Conservation (phyloP, 805 yeast species). For the Ogataea pilisensis region DNA sequence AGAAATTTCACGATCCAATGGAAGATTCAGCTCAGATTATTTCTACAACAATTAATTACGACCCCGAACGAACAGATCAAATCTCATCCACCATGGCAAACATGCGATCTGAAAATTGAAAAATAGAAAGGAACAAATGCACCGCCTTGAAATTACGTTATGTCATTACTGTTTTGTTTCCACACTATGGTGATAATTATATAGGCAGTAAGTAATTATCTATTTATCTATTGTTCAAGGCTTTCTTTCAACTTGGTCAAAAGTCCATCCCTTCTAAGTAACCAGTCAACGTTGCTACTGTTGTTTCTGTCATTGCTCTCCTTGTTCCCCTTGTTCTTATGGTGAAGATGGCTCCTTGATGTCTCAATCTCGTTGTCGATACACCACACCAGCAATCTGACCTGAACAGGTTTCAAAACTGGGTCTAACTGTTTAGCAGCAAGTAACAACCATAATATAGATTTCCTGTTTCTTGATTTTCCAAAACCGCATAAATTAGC, state of each 20-base stretch:
- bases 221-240: constrained; percentile 3
- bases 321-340: too few relatives aligned
- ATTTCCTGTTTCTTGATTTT: constrained; percentile 62
- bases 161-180: too few relatives aligned
- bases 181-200: too few relatives aligned
- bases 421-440: constrained; percentile 70
- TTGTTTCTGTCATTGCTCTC: too few relatives aligned
- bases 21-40: too few relatives aligned
- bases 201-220: too few relatives aligned
- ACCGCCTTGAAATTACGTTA: not conserved
- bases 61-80: too few relatives aligned
- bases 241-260: constrained; percentile 18
- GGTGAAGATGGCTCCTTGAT: too few relatives aligned
- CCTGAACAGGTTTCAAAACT: constrained; percentile 23
- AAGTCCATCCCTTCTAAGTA: constrained; percentile 24
- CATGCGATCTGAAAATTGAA: not conserved
- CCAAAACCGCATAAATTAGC: constrained; percentile 44
- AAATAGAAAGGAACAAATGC: too few relatives aligned
- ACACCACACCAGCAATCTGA: constrained; percentile 19
- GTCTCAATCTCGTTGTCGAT: constrained; percentile 22
- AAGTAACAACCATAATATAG: constrained; percentile 70
- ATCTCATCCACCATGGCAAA: not conserved
- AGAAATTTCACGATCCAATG: too few relatives aligned
- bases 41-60: too few relatives aligned
- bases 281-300: constrained; percentile 20